phyloP scores from a whole-genome alignment of 1,284 basidiomycete species.

The Ganoderma multipileum region DNA sequence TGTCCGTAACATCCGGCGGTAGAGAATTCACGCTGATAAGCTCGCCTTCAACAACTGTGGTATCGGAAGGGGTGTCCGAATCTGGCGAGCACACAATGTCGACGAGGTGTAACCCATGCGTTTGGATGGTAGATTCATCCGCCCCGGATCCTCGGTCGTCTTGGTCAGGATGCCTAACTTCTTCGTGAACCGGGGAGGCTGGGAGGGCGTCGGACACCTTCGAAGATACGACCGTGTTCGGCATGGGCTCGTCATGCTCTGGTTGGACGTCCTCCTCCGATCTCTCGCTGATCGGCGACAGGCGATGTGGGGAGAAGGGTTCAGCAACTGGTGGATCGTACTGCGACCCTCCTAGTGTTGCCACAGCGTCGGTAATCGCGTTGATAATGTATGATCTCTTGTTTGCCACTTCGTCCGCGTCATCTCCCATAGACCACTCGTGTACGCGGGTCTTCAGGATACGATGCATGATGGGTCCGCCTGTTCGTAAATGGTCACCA shows the following conservation, averaged over 20 bases:
- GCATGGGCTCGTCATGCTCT: background rate
- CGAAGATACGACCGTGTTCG: background rate
- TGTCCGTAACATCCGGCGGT: background rate
- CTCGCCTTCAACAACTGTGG: background rate
- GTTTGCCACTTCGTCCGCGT: background rate
- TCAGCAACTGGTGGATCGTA: background rate
- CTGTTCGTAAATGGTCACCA: background rate
- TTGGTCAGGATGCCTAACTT: background rate
- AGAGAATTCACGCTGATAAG: background rate
- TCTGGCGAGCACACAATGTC: background rate
- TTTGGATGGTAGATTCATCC: background rate
- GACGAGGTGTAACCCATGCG: background rate
- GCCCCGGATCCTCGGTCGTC: background rate
- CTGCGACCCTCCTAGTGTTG: background rate
- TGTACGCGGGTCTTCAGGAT: conserved; percentile 15
- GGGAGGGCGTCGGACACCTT: background rate
- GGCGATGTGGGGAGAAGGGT: background rate
- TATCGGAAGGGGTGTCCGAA: background rate
- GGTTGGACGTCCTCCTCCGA: background rate
- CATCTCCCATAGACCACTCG: conserved; percentile 7
- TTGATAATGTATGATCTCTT: background rate
- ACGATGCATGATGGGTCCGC: background rate
- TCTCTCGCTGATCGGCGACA: conserved; percentile 4
- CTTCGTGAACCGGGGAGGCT: background rate
- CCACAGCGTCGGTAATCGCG: background rate